Conservation (phyloP, 2,329 filamentous ascomycete species). For the Aspergillus hortae region DNA sequence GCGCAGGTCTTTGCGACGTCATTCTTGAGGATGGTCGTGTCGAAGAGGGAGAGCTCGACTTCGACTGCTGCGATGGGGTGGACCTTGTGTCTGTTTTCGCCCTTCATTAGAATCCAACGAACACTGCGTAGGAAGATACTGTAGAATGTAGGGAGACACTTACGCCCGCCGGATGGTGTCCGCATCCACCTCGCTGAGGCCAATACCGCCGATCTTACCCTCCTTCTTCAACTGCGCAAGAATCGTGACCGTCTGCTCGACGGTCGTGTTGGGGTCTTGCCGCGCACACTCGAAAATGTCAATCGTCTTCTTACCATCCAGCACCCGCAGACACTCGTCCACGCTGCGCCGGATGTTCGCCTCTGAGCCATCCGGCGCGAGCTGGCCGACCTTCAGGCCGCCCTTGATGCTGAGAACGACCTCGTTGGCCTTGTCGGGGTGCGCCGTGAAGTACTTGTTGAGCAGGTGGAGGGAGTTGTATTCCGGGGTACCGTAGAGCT, state of each 20-base stretch:
- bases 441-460: constrained; percentile 59
- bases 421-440: constrained; percentile 62
- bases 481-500: constrained; percentile 60
- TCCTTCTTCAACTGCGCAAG: constrained; percentile 39
- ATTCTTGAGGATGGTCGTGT: constrained; percentile 55
- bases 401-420: constrained; percentile 64
- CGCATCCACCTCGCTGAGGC: constrained; percentile 43
- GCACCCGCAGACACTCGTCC: constrained; percentile 53
- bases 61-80: constrained; percentile 58
- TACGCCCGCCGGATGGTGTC: constrained; percentile 43
- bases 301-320: constrained; percentile 57
- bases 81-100: constrained; percentile 40
- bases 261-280: constrained; percentile 50
- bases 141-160: constrained; percentile 12
- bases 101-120: neutral
- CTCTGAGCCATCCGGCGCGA: constrained; percentile 50
- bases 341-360: constrained; percentile 56
- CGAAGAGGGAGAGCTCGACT: constrained; percentile 58
- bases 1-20: constrained; percentile 55
- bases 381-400: constrained; percentile 36
- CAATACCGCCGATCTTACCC: constrained; percentile 44
- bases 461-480: constrained; percentile 59
- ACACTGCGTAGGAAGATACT: neutral
- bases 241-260: constrained; percentile 45
- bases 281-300: constrained; percentile 60